These are phyloP conservation scores for Phaeotremella fagi DNA, from an alignment of 768 basidiomycete genomes.

Conservation along the genomic window DNA sequence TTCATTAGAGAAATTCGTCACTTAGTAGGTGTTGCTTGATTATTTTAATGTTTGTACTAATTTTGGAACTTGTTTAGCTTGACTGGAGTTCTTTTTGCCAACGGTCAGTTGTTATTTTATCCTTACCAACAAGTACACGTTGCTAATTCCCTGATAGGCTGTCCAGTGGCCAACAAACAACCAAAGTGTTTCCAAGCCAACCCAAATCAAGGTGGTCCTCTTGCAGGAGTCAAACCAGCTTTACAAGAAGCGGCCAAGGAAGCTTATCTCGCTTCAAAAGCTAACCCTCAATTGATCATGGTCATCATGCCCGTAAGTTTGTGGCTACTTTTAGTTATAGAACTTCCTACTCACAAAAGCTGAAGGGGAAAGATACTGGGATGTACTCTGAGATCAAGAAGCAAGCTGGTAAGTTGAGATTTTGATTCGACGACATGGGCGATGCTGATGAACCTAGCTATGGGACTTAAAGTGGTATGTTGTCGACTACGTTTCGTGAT, in stretches of 20 bases:
- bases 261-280: constrained; percentile 29
- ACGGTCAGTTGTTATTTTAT: constrained; percentile 8
- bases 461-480: constrained; percentile 3
- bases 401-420: constrained; percentile 10
- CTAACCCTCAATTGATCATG: constrained; percentile 40
- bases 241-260: constrained; percentile 25
- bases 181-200: constrained; percentile 24
- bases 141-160: constrained; percentile 10
- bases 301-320: constrained; percentile 38
- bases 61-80: constrained; percentile 9
- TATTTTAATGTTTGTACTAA: not conserved
- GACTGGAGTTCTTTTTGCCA: not conserved
- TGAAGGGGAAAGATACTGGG: constrained; percentile 29
- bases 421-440: not conserved
- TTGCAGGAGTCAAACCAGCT: constrained; percentile 24
- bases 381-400: constrained; percentile 39
- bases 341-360: too few relatives aligned
- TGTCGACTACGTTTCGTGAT: constrained; percentile 6
- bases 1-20: constrained; percentile 15
- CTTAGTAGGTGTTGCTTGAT: constrained; percentile 6
- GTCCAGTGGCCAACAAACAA: constrained; percentile 28
- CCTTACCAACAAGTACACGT: not conserved
- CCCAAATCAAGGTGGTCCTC: constrained; percentile 7
- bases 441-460: not conserved
- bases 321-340: not conserved